These are phyloP conservation scores for Giardia duodenalis DNA, from an alignment of 208 protist genomes.

Conservation along the genomic window DNA sequence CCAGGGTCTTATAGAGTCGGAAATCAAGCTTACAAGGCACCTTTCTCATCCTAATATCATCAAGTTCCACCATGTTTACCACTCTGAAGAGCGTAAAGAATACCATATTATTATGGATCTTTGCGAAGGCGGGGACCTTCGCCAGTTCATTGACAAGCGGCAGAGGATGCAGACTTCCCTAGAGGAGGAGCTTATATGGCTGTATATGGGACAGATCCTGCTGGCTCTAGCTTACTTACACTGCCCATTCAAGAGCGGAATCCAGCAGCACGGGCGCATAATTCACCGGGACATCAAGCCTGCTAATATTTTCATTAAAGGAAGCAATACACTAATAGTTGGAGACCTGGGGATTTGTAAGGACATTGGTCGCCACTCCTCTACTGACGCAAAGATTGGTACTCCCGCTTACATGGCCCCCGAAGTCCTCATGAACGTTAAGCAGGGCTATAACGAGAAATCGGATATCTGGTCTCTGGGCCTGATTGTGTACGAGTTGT, in stretches of 20 bases:
- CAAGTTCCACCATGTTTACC: background rate
- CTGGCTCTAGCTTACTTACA: background rate
- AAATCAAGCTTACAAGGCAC: background rate
- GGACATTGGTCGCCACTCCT: background rate
- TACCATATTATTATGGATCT: background rate
- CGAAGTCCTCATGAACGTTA: background rate
- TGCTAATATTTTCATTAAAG: background rate
- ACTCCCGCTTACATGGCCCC: background rate
- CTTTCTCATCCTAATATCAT: background rate
- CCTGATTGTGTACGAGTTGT: slow-evolving; percentile 4
- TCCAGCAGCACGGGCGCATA: background rate
- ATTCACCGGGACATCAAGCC: slow-evolving; percentile 23
- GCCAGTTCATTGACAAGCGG: background rate
- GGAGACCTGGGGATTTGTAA: background rate
- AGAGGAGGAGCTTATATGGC: background rate
- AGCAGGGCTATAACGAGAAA: background rate
- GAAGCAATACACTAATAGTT: background rate
- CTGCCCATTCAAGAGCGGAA: background rate
- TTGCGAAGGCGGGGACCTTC: background rate
- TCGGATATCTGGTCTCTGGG: background rate
- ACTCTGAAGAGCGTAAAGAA: background rate
- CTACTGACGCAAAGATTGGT: background rate
- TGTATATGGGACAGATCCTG: background rate
- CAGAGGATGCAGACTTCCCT: background rate
- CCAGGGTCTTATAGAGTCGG: background rate